Conservation (phyloP, 140 eudicot species). For the Artemisia princeps region DNA sequence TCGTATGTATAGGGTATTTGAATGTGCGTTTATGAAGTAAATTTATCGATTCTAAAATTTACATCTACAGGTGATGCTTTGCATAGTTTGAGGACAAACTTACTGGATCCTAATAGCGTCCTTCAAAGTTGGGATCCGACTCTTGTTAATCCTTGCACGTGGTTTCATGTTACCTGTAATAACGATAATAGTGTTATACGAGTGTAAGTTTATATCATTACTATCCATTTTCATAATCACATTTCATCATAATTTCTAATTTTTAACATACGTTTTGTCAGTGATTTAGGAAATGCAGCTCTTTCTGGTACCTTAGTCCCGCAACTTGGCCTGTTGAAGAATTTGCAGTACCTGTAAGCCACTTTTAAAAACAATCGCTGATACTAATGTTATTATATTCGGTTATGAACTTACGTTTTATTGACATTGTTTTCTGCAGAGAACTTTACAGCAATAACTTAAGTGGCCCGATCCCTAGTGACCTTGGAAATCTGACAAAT, state of each 20-base stretch:
- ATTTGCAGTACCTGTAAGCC: conserved; percentile 84
- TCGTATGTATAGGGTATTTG: too few relatives aligned
- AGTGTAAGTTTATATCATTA: conserved; percentile 41
- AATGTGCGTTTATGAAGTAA: too few relatives aligned
- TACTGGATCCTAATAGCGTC: conserved; percentile 73
- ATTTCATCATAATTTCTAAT: too few relatives aligned
- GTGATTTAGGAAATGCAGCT: conserved; percentile 97
- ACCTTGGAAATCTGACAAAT: conserved; percentile 80
- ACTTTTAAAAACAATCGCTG: background rate
- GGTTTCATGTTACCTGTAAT: conserved; percentile 91
- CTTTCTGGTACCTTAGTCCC: conserved; percentile 83
- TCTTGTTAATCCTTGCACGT: conserved; percentile 87
- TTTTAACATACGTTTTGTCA: conserved; percentile 23
- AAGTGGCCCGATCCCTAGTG: conserved; percentile 76
- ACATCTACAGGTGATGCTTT: conserved; percentile 65
- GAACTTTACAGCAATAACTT: conserved; percentile 80
- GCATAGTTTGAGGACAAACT: conserved; percentile 53
- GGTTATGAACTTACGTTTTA: background rate
- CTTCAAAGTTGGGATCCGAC: conserved; percentile 90
- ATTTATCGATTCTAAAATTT: background rate
- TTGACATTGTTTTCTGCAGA: conserved; percentile 39
- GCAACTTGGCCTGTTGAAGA: conserved; percentile 71
- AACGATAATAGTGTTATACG: conserved; percentile 77
- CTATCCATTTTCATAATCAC: background rate
- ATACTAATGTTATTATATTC: background rate